phyloP scores from a whole-genome alignment of 768 basidiomycete genomes.

The Trichaptum fuscoviolaceum region DNA sequence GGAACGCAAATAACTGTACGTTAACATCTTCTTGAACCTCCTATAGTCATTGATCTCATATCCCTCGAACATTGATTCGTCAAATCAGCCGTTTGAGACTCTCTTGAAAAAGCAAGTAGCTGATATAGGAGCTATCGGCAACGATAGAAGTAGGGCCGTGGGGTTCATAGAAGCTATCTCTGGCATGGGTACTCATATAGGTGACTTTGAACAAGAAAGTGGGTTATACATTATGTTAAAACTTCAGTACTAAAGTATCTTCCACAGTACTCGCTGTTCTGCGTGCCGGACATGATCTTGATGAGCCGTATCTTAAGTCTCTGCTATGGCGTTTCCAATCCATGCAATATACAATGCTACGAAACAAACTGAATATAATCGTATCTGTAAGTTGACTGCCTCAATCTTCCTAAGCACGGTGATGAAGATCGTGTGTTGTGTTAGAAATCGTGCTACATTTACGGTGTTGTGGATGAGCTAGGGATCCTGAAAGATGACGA shows the following conservation, averaged over 20 bases:
- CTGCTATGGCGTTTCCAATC: conserved; percentile 15
- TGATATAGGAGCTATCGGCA: conserved; percentile 13
- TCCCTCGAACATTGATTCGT: background rate
- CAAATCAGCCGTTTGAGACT: conserved; percentile 13
- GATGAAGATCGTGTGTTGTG: background rate
- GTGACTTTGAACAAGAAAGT: conserved; percentile 14
- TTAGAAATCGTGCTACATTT: conserved; percentile 16
- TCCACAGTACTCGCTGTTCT: conserved; percentile 18
- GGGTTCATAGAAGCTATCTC: conserved; percentile 11
- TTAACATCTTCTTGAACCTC: no score
- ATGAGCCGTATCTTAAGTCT: conserved; percentile 18
- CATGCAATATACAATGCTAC: conserved; percentile 11
- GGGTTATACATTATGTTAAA: background rate
- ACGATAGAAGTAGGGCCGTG: conserved; percentile 13
- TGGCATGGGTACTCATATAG: no score
- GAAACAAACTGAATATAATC: conserved; percentile 17
- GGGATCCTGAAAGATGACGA: conserved; percentile 18
- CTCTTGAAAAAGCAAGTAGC: conserved; percentile 15
- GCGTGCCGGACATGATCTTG: conserved; percentile 18
- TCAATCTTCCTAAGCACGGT: background rate
- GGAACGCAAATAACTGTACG: conserved; percentile 12
- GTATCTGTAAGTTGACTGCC: conserved; percentile 13
- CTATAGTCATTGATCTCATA: background rate
- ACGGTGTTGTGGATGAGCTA: conserved; percentile 20
- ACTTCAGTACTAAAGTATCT: background rate